A percentile compares a stretch with the other conserved stretches of the same genome.
Evolutionary conservation across 176 grass and related monocot species (phyloP).

Genomic region (Musa schizocarpa): DNA sequence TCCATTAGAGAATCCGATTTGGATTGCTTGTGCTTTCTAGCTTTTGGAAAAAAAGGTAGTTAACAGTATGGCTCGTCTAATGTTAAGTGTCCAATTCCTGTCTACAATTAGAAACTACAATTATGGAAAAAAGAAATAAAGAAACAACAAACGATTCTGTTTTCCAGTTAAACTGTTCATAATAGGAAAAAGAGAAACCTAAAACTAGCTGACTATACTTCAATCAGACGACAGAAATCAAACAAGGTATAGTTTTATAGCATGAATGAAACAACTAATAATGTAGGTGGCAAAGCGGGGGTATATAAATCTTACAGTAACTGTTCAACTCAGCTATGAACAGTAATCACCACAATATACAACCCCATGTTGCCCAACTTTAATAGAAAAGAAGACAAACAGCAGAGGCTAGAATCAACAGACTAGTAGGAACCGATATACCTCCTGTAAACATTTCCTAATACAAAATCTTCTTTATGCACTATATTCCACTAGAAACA

Average conservation of each 20-base stretch:
- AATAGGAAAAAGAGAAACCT: too few species aligned
- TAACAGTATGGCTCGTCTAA: too few species aligned
- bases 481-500: background rate
- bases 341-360: constrained; percentile 6
- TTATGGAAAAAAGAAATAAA: too few species aligned
- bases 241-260: background rate
- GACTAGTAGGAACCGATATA: background rate
- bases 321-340: background rate
- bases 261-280: background rate
- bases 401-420: background rate
- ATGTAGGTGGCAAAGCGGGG: background rate
- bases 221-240: too few species aligned
- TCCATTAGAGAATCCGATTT: too few species aligned
- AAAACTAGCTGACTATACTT: too few species aligned
- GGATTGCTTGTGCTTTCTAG: too few species aligned
- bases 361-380: background rate
- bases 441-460: background rate
- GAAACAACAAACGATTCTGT: too few species aligned
- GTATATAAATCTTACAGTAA: background rate
- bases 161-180: too few species aligned
- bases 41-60: too few species aligned
- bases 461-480: background rate
- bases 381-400: background rate
- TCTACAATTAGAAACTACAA: too few species aligned
- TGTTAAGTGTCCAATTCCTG: too few species aligned